Evolutionary conservation across 805 yeast genomes (phyloP).

Genomic region (Pichia exigua): DNA sequence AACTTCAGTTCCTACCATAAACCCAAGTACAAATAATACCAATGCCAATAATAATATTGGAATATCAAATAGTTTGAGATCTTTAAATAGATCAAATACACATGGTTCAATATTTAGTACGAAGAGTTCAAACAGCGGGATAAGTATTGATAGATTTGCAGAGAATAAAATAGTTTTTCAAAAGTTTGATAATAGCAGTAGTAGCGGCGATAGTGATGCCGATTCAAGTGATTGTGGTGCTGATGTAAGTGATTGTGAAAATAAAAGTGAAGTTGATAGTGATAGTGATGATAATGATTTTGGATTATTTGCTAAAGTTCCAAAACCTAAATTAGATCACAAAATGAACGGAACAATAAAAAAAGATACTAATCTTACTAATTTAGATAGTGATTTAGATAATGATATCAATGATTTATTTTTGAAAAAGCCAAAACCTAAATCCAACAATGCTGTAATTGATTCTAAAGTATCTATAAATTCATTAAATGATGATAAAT

Average conservation of each 20-base stretch:
- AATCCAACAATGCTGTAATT: no score
- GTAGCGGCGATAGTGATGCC: background rate
- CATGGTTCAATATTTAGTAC: constrained; percentile 9
- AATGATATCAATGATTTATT: background rate
- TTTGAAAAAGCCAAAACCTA: background rate
- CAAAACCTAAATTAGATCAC: constrained; percentile 24
- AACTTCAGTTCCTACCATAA: background rate
- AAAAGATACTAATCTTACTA: constrained; percentile 23
- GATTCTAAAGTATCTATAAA: background rate
- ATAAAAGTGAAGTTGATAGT: background rate
- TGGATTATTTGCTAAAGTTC: constrained; percentile 57
- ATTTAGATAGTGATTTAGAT: constrained; percentile 18
- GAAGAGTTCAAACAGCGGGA: constrained; percentile 7
- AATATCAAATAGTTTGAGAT: constrained; percentile 3
- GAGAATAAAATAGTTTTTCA: constrained; percentile 70
- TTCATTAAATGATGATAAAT: background rate
- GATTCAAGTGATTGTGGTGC: background rate
- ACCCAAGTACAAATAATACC: background rate
- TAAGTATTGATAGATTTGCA: constrained; percentile 43
- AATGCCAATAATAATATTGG: background rate
- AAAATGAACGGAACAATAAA: background rate
- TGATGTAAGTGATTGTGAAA: background rate
- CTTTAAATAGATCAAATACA: constrained; percentile 11
- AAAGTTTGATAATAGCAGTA: constrained; percentile 13
- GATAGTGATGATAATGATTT: constrained; percentile 4